These are phyloP conservation scores for Mycosphaerelloides madeirae DNA, from an alignment of 2,329 filamentous ascomycete genomes.

Conservation along the genomic window DNA sequence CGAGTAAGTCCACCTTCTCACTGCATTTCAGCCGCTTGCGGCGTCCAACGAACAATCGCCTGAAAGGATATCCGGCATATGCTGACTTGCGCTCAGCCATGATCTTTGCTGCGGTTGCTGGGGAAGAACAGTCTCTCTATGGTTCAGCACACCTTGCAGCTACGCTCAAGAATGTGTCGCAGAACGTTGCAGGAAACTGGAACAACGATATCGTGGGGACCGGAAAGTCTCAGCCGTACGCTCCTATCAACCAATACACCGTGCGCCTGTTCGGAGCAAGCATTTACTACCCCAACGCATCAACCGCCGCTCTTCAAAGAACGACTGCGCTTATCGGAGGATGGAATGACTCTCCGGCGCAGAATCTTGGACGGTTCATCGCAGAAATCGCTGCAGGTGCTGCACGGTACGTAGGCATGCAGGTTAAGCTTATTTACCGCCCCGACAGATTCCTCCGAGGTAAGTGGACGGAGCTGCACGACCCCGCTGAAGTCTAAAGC, in stretches of 20 bases:
- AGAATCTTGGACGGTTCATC: slow-evolving; percentile 53
- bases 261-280: slow-evolving; percentile 49
- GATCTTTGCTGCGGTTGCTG: slow-evolving; percentile 54
- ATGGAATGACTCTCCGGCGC: slow-evolving; percentile 53
- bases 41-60: too few relatives aligned
- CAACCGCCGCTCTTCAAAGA: slow-evolving; percentile 34
- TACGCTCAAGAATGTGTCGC: slow-evolving; percentile 48
- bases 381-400: slow-evolving; percentile 52
- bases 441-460: slow-evolving; percentile 52
- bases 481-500: too few relatives aligned
- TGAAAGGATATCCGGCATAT: too few relatives aligned
- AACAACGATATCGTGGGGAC: slow-evolving; percentile 57
- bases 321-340: slow-evolving; percentile 43
- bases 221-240: slow-evolving; percentile 37
- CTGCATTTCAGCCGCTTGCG: background rate
- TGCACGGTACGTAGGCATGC: slow-evolving; percentile 51
- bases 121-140: slow-evolving; percentile 55
- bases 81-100: slow-evolving; percentile 44
- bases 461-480: too few relatives aligned
- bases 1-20: background rate
- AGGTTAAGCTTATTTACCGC: slow-evolving; percentile 53
- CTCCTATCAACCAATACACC: slow-evolving; percentile 37
- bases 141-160: slow-evolving; percentile 51
- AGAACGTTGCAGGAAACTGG: slow-evolving; percentile 54
- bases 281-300: slow-evolving; percentile 45